Base-by-base conservation (phyloP, 306 rosid species). In the Begonia masoniana region DNA sequence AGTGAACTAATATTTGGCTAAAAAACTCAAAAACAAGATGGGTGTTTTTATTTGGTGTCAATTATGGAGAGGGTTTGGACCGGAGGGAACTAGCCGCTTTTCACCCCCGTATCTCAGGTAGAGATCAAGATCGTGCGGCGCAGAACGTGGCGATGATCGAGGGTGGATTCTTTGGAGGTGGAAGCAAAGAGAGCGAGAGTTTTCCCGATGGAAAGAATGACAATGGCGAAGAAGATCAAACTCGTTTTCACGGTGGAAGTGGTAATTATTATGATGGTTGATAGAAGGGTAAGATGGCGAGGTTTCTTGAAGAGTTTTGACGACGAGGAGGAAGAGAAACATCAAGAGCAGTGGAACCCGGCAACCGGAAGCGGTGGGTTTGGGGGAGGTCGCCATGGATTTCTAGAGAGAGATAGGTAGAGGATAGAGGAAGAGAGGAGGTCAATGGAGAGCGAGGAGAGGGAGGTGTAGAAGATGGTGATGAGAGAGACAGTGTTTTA, bases 1-100 rank as follows among this genome's bases (percentile, higher is more conserved):
- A 31, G 4, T 31, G 39, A 31, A 7, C 39, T 31, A 7, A 7
- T 31, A 7, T 31, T 31, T 31, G 39, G 39, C 39, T 5, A 31
- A 31, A 5, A 9, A 31, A 31, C 39, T 31, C 39, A 7, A 31
- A 31, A 31, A 31, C 39, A 31, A 31, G 39, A 31, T 31, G 39
- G 39, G 39, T 31, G 39, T 5, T 31, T 31, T 31, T 31, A 31
- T 31, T 31, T 31, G 39, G 39, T 5, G 3, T 31, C 39, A 86
- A 47, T 91, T 91, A 75, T 91, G 99, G 63, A 91, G 99, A 55
- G 94, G 99, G 92, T 91, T 91, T 16, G 99, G 99, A 2, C 99
- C 99, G 12, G 99, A 71, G 13, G 99, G 99, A 15, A 91, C 96
- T 1, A 70, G 56, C 64, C 99, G 75, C 84, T 86, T 91, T 60